Conservation (phyloP, 306 rosid species). For the Cicer pinnatifidum region DNA sequence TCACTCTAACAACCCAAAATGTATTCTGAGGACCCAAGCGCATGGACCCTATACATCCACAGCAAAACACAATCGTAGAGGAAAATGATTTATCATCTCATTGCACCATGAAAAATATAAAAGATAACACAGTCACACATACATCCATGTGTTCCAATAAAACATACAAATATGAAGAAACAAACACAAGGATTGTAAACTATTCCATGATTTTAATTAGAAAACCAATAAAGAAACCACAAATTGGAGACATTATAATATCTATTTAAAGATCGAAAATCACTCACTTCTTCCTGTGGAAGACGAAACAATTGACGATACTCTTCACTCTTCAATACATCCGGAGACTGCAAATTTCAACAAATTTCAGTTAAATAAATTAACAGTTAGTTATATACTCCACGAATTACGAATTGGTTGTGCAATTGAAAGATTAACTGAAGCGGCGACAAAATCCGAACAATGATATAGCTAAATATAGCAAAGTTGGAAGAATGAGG, state of each 20-base stretch:
- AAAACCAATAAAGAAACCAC: constrained; percentile 20
- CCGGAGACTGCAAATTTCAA: constrained; percentile 49
- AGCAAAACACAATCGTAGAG: constrained; percentile 6
- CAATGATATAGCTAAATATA: too few species aligned
- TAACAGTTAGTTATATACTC: constrained; percentile 5
- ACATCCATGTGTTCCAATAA: neutral
- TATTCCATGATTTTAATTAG: constrained; percentile 12
- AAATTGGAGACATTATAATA: neutral
- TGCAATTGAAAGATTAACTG: neutral
- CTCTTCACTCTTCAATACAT: constrained; percentile 79
- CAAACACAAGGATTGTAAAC: constrained; percentile 31
- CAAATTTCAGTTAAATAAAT: constrained; percentile 25
- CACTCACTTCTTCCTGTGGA: constrained; percentile 85
- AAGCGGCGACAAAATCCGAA: neutral
- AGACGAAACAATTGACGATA: constrained; percentile 95
- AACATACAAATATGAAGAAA: constrained; percentile 17
- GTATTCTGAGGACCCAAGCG: neutral
- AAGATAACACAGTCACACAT: constrained; percentile 16
- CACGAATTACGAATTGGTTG: neutral
- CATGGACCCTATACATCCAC: constrained; percentile 19
- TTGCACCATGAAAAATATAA: constrained; percentile 27
- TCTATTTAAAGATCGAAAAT: constrained; percentile 29
- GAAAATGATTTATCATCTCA: neutral
- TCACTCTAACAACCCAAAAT: constrained; percentile 20
- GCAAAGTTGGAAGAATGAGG: too few species aligned